Percentiles rank a stretch among this genome's conserved stretches.
Evolutionary conservation across 208 protist genomes (phyloP).

Genomic region (Trypanosomatidae sp.): DNA sequence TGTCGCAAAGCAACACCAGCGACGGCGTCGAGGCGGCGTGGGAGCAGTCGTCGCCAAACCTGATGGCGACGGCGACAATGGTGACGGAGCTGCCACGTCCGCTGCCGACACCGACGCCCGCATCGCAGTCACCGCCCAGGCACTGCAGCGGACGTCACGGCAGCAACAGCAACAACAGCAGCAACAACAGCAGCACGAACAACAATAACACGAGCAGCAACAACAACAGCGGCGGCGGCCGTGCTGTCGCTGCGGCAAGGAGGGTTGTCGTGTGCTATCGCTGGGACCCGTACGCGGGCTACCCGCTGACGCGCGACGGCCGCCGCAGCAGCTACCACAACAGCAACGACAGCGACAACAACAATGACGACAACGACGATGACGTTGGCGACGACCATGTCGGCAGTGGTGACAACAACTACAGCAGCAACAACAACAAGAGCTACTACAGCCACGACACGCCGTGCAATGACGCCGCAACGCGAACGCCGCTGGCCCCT

Average conservation of each 20-base stretch:
- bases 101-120: too few relatives aligned
- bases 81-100: too few relatives aligned
- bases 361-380: conserved; percentile 1
- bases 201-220: neutral
- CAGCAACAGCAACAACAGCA: conserved; percentile 3
- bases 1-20: too few relatives aligned
- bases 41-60: too few relatives aligned
- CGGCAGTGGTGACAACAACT: conserved; percentile 4
- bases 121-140: neutral
- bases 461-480: too few relatives aligned
- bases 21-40: too few relatives aligned
- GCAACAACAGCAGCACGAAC: neutral
- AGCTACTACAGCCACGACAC: too few relatives aligned
- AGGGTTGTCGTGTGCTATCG: too few relatives aligned
- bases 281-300: too few relatives aligned
- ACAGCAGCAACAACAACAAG: conserved; percentile 3
- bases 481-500: too few relatives aligned
- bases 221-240: neutral
- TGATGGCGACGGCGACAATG: too few relatives aligned
- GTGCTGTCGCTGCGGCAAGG: too few relatives aligned
- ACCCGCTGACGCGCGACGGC: neutral
- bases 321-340: neutral
- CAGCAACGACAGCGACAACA: conserved; percentile 1
- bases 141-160: neutral
- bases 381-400: conserved; percentile 2